These are phyloP conservation scores for Pisolithus albus DNA, from an alignment of 768 basidiomycete genomes.

Conservation along the genomic window DNA sequence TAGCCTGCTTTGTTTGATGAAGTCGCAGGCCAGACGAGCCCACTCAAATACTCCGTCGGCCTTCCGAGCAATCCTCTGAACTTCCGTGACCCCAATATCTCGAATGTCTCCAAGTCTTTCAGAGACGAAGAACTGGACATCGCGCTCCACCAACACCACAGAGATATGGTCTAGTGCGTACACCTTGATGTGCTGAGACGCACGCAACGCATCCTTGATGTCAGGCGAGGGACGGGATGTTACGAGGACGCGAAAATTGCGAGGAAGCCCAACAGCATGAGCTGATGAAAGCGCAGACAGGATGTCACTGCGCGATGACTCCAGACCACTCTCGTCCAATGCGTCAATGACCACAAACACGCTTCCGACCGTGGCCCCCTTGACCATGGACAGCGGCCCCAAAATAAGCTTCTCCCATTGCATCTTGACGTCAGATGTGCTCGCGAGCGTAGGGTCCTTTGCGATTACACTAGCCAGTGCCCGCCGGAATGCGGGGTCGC, in stretches of 20 bases:
- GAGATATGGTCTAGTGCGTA: neutral
- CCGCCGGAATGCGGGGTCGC: conserved; percentile 4
- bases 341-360: conserved; percentile 23
- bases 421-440: neutral
- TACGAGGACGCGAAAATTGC: conserved; percentile 4
- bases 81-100: neutral
- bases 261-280: neutral
- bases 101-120: neutral
- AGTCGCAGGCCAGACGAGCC: conserved; percentile 3
- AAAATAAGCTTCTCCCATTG: conserved; percentile 17
- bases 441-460: neutral
- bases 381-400: conserved; percentile 1
- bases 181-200: neutral
- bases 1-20: neutral
- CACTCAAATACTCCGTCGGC: conserved; percentile 1
- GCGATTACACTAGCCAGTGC: neutral
- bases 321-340: conserved; percentile 11
- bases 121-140: neutral
- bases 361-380: conserved; percentile 9
- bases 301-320: conserved; percentile 3
- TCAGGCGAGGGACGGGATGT: conserved; percentile 2
- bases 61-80: neutral
- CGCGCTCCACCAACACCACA: neutral
- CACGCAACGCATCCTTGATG: neutral
- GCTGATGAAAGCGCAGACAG: conserved; percentile 5